phyloP scores from a whole-genome alignment of 495 filamentous ascomycete species.

The Pyrenopolyporus hunteri region DNA sequence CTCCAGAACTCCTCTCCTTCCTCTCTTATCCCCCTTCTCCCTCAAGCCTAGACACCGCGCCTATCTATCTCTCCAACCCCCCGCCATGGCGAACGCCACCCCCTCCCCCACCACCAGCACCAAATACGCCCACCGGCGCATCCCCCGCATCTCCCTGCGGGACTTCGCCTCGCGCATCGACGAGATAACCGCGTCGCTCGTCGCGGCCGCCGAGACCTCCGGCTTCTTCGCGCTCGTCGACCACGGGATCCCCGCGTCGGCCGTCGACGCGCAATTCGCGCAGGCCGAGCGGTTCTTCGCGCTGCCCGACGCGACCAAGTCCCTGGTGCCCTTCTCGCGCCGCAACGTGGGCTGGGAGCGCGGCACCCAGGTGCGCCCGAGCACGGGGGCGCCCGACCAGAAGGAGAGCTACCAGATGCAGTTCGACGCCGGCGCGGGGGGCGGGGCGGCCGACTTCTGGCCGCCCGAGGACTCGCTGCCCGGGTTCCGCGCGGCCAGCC shows the following conservation, averaged over 20 bases:
- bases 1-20: background rate
- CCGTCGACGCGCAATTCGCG: conserved; percentile 61
- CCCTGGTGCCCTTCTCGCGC: conserved; percentile 57
- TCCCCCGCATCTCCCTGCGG: conserved; percentile 64
- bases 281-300: conserved; percentile 61
- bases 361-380: conserved; percentile 64
- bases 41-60: no score
- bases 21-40: background rate
- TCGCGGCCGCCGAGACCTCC: conserved; percentile 63
- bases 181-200: conserved; percentile 59
- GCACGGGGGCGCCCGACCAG: conserved; percentile 63
- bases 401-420: conserved; percentile 71
- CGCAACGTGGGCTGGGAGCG: conserved; percentile 71
- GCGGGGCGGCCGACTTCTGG: conserved; percentile 48
- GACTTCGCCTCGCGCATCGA: conserved; percentile 61
- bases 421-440: conserved; percentile 58
- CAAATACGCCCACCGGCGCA: conserved; percentile 53
- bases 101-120: conserved; percentile 42
- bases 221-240: conserved; percentile 68
- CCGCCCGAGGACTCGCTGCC: conserved; percentile 55
- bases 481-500: conserved; percentile 52
- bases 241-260: conserved; percentile 56
- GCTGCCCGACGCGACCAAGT: conserved; percentile 59
- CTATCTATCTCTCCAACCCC: background rate
- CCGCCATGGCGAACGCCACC: conserved; percentile 41